Evolutionary conservation across 768 basidiomycete genomes (phyloP), one percentile per base, ranked within the genome.

Genomic region (Tulasnella sp.): DNA sequence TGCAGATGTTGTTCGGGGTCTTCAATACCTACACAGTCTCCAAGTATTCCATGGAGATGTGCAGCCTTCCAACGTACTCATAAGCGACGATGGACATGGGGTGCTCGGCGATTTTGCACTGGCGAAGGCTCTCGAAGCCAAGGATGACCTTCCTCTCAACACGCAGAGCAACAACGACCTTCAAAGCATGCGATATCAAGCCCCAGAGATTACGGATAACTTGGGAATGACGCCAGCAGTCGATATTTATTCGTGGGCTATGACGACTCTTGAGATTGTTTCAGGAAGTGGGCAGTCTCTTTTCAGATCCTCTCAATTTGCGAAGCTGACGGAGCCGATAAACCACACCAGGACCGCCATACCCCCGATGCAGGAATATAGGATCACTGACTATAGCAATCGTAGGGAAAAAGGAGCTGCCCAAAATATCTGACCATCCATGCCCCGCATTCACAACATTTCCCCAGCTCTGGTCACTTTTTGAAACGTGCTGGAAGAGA

Each of bases 201-300:
- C 72, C 38, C 72, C 72, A 6, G 72, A 74, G 16, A 74, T 74
- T 36, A 74, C 44, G 21, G 44, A 74, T 14, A 46, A 46, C 27
- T 18, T 40, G n/a, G 73, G 39, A 40, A 36, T 38, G 73, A 46
- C 38, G 3, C 73, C 73, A 16, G 73, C 73, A 6, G 38, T 46
- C 7, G 73, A 74, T 19, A 46, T 74, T 14, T 74, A 74, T 19
- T 36, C 73, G 2, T 74, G 73, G 73, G 38, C 73, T 16, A 74
- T 74, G 73, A 40, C 73, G 14, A 38, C 73, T n/a, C 73, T 74
- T n/a, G 73, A 74, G 38, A 34, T 74, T 39, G n/a, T 74, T 18
- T 74, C 73, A 14, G 39, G 44, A 27, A 40, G 73, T 74, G 38
- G 6, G 73, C 10, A 40, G n/a, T 24, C n/a, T 21, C 39, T 21